A percentile compares a stretch with the other conserved stretches of the same genome.
These are phyloP conservation scores for Stipa capillata DNA, from an alignment of 176 grass and related monocot genomes.

Conservation along the genomic window DNA sequence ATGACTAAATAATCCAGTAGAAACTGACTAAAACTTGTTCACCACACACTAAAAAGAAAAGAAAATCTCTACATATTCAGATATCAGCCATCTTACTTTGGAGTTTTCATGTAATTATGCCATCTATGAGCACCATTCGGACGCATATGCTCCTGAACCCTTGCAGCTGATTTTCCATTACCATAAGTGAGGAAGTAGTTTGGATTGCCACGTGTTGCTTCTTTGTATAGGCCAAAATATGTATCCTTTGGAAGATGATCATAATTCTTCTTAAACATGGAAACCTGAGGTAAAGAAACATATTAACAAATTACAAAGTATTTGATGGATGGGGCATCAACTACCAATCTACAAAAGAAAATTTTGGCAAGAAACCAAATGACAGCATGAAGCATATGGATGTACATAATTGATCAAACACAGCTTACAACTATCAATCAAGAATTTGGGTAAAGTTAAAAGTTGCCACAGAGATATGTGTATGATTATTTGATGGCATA, in stretches of 20 bases:
- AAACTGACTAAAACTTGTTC: neutral
- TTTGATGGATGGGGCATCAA: neutral
- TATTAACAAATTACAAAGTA: neutral
- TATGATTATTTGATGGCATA: neutral
- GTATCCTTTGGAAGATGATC: slow-evolving; percentile 99
- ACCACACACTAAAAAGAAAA: neutral
- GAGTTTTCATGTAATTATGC: slow-evolving; percentile 98
- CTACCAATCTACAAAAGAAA: neutral
- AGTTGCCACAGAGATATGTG: neutral
- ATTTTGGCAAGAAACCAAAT: neutral
- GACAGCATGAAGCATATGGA: neutral
- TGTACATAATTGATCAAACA: neutral
- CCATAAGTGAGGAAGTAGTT: slow-evolving; percentile 90
- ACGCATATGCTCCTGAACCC: slow-evolving; percentile 68
- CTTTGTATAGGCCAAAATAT: slow-evolving; percentile 98
- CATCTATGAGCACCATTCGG: slow-evolving; percentile 99
- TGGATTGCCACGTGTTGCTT: slow-evolving; percentile 95
- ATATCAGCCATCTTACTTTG: slow-evolving; percentile 54
- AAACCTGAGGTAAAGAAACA: slow-evolving; percentile 45
- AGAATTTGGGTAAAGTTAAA: neutral
- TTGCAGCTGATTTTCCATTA: slow-evolving; percentile 82
- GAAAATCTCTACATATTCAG: neutral
- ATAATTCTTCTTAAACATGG: slow-evolving; percentile 99
- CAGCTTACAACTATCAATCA: neutral
- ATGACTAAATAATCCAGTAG: neutral